Evolutionary conservation across 805 yeast genomes (phyloP), one percentile per base, ranked within the genome.

Genomic region (Wickerhamomyces chaumierensis): DNA sequence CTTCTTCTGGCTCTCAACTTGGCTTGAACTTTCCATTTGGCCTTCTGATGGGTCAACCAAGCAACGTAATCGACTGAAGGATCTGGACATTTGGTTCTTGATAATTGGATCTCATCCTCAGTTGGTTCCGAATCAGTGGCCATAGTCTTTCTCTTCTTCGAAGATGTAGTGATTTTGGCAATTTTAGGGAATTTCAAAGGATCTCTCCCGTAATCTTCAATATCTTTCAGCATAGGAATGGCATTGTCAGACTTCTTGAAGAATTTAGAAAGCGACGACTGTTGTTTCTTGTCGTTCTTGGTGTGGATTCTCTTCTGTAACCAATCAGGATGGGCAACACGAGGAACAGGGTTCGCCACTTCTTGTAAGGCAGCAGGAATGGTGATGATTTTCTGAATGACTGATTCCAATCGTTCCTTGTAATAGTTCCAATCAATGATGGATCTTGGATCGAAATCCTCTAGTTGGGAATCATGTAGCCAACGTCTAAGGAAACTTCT

Each of bases 301-400:
- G 61, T 62, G 2, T 69, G 67, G 39, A 90, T 75, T 42, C 71
- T 72, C 48, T 70, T 78, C 42, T 69, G 71, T 40, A 92, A 65
- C 99, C 99, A 92, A 23, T 81, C 92, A 0, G 99, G 99, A 52
- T 90, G 96, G 4, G 74, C 73, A 6, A 94, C 90, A 48, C 96
- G 68, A 5, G 96, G 96, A 34, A 94, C 96, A 0, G 99, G 99
- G 52, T 92, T 94, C 13, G 66, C 61, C 15, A 90, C 74, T 38
- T 76, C 75, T 62, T 92, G 98, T 39, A 90, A 65, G 5, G 96
- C 97, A 4, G 99, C 99, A 2, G 99, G 99, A 48, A 92, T 90
- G 0, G 96, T 82, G 48, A 92, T 84, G 50, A 92, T 86, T 60
- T 94, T 92, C 57, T 88, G 96, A 33, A 94, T 78, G 5, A 88